phyloP scores from a whole-genome alignment of 1,284 basidiomycete genomes.

The Malassezia sympodialis region DNA sequence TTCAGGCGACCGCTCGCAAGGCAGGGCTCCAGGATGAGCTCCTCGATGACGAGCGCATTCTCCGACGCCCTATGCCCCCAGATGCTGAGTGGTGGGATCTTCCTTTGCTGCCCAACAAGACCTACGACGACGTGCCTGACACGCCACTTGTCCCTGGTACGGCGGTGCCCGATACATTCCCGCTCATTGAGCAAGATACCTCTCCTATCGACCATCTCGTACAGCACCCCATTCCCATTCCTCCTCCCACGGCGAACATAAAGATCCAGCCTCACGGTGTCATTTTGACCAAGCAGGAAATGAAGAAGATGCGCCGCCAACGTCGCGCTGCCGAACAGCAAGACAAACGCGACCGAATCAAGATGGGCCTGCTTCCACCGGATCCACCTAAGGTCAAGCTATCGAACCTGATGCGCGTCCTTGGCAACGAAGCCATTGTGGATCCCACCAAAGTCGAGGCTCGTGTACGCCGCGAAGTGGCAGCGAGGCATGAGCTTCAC shows the following conservation, averaged over 20 bases:
- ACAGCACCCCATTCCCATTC: slow-evolving; percentile 94
- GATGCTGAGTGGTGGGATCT: slow-evolving; percentile 96
- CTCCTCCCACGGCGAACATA: slow-evolving; percentile 75
- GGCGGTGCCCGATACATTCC: slow-evolving; percentile 53
- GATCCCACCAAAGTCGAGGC: slow-evolving; percentile 97
- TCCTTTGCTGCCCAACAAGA: slow-evolving; percentile 66
- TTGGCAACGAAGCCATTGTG: slow-evolving; percentile 89
- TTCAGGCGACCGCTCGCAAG: slow-evolving; percentile 80
- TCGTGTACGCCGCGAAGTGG: slow-evolving; percentile 81
- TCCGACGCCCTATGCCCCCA: slow-evolving; percentile 66
- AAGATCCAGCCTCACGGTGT: slow-evolving; percentile 54
- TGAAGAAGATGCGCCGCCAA: slow-evolving; percentile 91
- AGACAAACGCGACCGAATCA: slow-evolving; percentile 86
- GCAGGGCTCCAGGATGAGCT: slow-evolving; percentile 87
- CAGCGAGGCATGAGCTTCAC: slow-evolving; percentile 74
- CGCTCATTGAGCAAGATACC: slow-evolving; percentile 49
- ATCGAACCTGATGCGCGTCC: slow-evolving; percentile 92
- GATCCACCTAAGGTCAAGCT: slow-evolving; percentile 93
- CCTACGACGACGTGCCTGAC: slow-evolving; percentile 59
- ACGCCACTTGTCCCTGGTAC: slow-evolving; percentile 50
- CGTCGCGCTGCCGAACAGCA: slow-evolving; percentile 77
- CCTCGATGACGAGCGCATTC: slow-evolving; percentile 69
- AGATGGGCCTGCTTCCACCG: slow-evolving; percentile 89
- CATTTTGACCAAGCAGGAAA: slow-evolving; percentile 57
- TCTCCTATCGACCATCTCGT: slow-evolving; percentile 81